Percentiles rank a stretch among this genome's conserved stretches.
Evolutionary conservation across 495 filamentous ascomycete species (phyloP).

Genomic region (Aspergillus sclerotioniger): DNA sequence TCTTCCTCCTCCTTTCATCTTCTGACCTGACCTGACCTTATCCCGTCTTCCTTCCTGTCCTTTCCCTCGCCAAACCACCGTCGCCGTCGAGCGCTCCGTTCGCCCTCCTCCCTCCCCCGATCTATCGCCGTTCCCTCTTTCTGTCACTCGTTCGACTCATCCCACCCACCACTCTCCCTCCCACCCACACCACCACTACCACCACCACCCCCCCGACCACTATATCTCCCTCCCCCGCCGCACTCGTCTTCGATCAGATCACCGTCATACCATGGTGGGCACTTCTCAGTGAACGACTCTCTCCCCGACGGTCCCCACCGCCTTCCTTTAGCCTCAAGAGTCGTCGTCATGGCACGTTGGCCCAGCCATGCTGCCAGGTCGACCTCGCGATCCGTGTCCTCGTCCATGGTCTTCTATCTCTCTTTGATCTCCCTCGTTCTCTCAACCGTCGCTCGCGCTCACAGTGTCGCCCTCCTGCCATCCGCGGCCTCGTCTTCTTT

Average conservation of each 20-base stretch:
- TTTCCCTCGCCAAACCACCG: neutral
- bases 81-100: neutral
- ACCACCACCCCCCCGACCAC: neutral
- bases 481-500: constrained; percentile 38
- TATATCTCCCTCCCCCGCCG: constrained; percentile 2
- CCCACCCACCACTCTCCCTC: neutral
- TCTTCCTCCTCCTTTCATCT: constrained; percentile 5
- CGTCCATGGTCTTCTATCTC: constrained; percentile 11
- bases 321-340: constrained; percentile 4
- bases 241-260: constrained; percentile 7
- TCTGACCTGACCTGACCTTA: neutral
- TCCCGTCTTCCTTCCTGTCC: constrained; percentile 1
- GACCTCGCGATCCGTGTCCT: constrained; percentile 6
- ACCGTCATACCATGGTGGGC: constrained; percentile 3
- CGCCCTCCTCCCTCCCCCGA: neutral
- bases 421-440: constrained; percentile 13
- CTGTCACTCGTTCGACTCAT: constrained; percentile 1
- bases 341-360: constrained; percentile 18
- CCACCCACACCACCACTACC: neutral
- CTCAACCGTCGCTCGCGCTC: constrained; percentile 24
- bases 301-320: constrained; percentile 21
- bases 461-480: constrained; percentile 27
- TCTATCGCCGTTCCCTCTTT: neutral
- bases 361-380: constrained; percentile 3
- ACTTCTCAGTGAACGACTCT: constrained; percentile 4